phyloP scores from a whole-genome alignment of 768 basidiomycete genomes.

The Kockovaella imperatae region DNA sequence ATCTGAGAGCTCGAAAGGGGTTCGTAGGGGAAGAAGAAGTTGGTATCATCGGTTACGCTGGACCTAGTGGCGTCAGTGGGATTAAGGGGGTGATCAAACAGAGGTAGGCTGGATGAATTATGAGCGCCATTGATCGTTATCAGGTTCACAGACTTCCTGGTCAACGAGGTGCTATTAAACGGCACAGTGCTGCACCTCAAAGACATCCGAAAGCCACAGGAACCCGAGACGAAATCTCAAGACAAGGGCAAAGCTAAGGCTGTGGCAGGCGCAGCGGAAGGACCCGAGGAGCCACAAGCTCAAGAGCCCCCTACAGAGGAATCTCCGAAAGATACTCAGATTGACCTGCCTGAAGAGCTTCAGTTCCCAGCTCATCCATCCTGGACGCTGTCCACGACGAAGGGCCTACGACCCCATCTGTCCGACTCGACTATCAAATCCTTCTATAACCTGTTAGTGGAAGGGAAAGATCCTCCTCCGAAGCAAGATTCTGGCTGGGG shows the following conservation, averaged over 20 bases:
- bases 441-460: constrained; percentile 66
- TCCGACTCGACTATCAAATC: constrained; percentile 55
- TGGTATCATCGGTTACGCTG: constrained; percentile 31
- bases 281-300: background rate
- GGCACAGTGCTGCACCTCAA: constrained; percentile 73
- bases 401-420: constrained; percentile 58
- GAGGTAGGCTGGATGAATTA: constrained; percentile 52
- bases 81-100: constrained; percentile 93
- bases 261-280: constrained; percentile 13
- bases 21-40: constrained; percentile 30
- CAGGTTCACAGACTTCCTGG: constrained; percentile 95
- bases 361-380: constrained; percentile 17
- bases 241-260: constrained; percentile 44
- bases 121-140: constrained; percentile 3
- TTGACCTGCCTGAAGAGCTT: constrained; percentile 27
- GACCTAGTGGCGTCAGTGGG: constrained; percentile 15
- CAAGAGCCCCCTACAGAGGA: constrained; percentile 59
- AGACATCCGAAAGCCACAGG: constrained; percentile 63
- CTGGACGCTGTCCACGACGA: constrained; percentile 29
- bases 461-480: constrained; percentile 71
- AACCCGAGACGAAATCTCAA: constrained; percentile 39
- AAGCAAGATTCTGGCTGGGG: constrained; percentile 70
- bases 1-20: constrained; percentile 19
- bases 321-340: constrained; percentile 1
- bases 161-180: constrained; percentile 79